These are phyloP conservation scores for Monilinia aucupariae DNA, from an alignment of 2,329 filamentous ascomycete genomes.

Conservation along the genomic window DNA sequence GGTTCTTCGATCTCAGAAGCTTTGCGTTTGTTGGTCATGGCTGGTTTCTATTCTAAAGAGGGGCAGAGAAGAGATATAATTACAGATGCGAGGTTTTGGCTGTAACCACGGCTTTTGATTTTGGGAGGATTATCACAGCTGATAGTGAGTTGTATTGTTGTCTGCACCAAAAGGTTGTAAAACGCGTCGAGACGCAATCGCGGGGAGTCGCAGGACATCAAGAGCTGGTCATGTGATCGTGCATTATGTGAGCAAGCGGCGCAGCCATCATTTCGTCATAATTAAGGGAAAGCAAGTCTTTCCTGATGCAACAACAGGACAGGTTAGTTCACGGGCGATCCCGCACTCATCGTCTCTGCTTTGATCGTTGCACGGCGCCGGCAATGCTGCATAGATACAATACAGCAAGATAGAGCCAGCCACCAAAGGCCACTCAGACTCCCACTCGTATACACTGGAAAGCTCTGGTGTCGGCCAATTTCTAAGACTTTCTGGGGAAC, in stretches of 20 bases:
- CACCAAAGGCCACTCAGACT: background rate
- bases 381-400: background rate
- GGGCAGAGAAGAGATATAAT: background rate
- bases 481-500: background rate
- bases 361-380: background rate
- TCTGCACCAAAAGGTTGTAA: background rate
- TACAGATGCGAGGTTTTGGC: background rate
- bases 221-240: background rate
- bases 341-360: background rate
- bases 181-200: background rate
- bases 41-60: background rate
- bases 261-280: background rate
- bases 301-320: background rate
- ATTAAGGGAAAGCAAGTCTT: background rate
- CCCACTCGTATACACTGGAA: background rate
- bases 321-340: background rate
- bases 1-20: slow-evolving; percentile 16
- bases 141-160: background rate
- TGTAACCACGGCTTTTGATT: background rate
- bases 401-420: too few relatives aligned
- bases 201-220: background rate
- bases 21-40: slow-evolving; percentile 21
- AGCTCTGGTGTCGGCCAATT: background rate
- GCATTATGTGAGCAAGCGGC: background rate
- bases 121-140: background rate